Percentiles rank a stretch among this genome's conserved stretches.
Conservation (phyloP, 2,329 filamentous ascomycete genomes). For the Nothophoma quercina region DNA sequence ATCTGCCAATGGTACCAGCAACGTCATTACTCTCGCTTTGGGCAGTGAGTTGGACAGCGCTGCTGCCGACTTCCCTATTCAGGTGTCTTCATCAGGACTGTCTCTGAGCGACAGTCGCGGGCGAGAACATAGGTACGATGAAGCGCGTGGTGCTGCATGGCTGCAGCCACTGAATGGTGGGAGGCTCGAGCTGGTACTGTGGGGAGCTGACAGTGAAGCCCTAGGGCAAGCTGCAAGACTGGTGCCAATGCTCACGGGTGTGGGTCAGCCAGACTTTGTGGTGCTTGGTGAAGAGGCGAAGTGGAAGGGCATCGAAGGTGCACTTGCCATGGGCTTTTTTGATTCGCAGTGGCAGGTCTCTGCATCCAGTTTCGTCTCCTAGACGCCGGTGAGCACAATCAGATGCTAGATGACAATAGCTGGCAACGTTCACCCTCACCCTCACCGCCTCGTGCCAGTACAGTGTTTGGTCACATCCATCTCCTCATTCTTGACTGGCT, state of each 20-base stretch:
- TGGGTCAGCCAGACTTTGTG: conserved; percentile 66
- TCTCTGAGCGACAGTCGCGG: conserved; percentile 34
- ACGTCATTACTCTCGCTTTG: conserved; percentile 54
- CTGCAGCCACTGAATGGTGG: conserved; percentile 58
- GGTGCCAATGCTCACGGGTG: conserved; percentile 63
- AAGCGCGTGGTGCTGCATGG: conserved; percentile 59
- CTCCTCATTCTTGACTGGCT: neutral
- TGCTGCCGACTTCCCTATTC: conserved; percentile 42
- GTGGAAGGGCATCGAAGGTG: conserved; percentile 61
- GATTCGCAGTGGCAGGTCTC: conserved; percentile 62
- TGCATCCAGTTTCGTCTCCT: conserved; percentile 52
- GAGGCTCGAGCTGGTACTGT: conserved; percentile 63
- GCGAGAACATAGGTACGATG: conserved; percentile 26
- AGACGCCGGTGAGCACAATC: too few relatives aligned
- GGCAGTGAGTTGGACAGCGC: conserved; percentile 33
- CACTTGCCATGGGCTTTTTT: conserved; percentile 64
- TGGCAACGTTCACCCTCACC: neutral
- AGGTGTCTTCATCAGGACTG: conserved; percentile 24
- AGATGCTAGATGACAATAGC: neutral
- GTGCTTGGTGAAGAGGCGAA: conserved; percentile 56
- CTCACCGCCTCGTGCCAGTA: neutral
- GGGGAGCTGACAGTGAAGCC: conserved; percentile 59
- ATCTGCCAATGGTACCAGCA: conserved; percentile 45
- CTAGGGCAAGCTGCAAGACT: conserved; percentile 61
- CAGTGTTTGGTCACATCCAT: neutral